A percentile compares a stretch with the other conserved stretches of the same genome.
These are phyloP conservation scores for Populus davidiana DNA, from an alignment of 345 rosid genomes.

Conservation along the genomic window DNA sequence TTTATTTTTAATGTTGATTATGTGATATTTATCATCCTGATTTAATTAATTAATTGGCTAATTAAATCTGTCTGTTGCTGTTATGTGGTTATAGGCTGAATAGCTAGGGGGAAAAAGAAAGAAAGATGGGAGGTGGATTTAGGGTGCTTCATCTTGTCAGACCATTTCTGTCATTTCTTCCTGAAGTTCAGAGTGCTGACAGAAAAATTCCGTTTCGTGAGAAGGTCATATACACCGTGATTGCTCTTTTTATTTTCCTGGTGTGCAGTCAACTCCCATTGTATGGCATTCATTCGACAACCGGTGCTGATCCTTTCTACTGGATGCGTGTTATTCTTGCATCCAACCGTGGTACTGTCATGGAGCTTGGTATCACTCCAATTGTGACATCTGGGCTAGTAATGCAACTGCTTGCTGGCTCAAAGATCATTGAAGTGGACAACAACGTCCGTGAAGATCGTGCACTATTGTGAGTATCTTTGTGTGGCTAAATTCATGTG, in stretches of 20 bases:
- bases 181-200: conserved; percentile 74
- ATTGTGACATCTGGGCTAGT: conserved; percentile 76
- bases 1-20: not conserved
- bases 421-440: conserved; percentile 73
- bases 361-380: conserved; percentile 83
- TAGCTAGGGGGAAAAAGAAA: not conserved
- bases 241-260: conserved; percentile 67
- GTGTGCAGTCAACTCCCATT: conserved; percentile 80
- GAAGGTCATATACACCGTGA: conserved; percentile 75
- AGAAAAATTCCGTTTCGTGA: conserved; percentile 69
- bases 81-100: not conserved
- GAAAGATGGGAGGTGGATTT: conserved; percentile 66
- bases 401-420: conserved; percentile 74
- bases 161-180: conserved; percentile 65
- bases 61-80: not conserved
- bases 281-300: conserved; percentile 66
- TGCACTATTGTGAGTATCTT: conserved; percentile 58
- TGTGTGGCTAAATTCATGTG: not conserved
- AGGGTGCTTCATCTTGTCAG: conserved; percentile 74
- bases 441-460: conserved; percentile 78
- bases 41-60: not conserved
- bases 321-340: conserved; percentile 86
- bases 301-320: conserved; percentile 75
- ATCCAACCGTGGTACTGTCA: conserved; percentile 73
- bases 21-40: not conserved